Base-by-base conservation (phyloP, 2,329 filamentous ascomycete species). In the Curvularia hawaiiensis region DNA sequence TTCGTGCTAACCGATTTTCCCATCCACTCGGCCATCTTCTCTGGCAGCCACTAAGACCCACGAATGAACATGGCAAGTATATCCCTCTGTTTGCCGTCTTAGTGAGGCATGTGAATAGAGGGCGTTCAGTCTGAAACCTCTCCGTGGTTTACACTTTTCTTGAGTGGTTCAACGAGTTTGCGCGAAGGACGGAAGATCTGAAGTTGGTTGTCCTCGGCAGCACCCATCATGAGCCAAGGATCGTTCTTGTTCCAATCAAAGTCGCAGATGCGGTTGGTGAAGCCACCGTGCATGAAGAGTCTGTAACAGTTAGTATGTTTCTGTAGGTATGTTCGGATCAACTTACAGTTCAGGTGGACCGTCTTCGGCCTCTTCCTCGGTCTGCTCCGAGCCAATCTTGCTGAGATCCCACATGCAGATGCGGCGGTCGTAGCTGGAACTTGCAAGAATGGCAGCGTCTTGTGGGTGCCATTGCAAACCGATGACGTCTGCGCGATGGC, bases 211-310 rank as follows among this genome's bases (percentile, higher is more conserved):
- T 99, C 95, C 75, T 99, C 96, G 0, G 94, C 95, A 16, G 95
- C 93, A 60, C 91, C 96, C 76, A 92, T 93, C 65, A 99, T 90
- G 54, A 97, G 86, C 96, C 96, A 99, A 4, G 94, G 93, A 70
- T 97, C 92, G 74, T 96, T 97, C 66, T 88, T 87, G 78, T 99
- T 99, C 94, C 94, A 99, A 79, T 90, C 94, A 73, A 99, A 99
- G 78, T 99, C 96, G 35, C 91, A 92, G 60, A 99, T 87, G 65
- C 96, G 90, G 79, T 97, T 97, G 11, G 95, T 99, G 80, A 99
- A 96, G 31, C 95, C 95, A 60, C 95, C 95, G 71, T 99, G 95
- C 93, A 99, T 98, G 79, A 99, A 99, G 1, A 99, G 81, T 46
- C 90, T 92, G 61, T 12, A 16, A 11, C 1, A 30, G 52, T 68